phyloP scores from a whole-genome alignment of 495 filamentous ascomycete genomes.

The Xylaria longipes region DNA sequence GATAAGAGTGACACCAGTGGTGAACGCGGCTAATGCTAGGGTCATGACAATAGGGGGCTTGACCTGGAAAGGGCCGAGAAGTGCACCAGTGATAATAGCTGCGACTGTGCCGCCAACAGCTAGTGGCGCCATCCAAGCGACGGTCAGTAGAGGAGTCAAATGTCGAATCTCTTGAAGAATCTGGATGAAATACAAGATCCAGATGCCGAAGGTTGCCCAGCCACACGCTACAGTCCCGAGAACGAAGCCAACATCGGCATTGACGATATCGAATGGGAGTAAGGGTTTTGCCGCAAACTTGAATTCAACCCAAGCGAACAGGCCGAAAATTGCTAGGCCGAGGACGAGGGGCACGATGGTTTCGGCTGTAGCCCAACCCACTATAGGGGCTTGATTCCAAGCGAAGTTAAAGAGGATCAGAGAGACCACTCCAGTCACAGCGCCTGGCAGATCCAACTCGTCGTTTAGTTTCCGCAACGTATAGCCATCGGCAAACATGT shows the following conservation, averaged over 20 bases:
- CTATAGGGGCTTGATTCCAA: constrained; percentile 64
- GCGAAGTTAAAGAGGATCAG: constrained; percentile 65
- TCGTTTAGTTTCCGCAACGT: constrained; percentile 29
- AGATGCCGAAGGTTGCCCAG: constrained; percentile 68
- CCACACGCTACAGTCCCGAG: constrained; percentile 61
- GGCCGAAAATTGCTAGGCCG: constrained; percentile 55
- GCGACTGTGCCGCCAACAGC: constrained; percentile 53
- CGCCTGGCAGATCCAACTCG: constrained; percentile 59
- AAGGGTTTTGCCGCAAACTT: constrained; percentile 51
- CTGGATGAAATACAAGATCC: constrained; percentile 61
- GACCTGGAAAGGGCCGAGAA: constrained; percentile 40
- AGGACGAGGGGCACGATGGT: constrained; percentile 58
- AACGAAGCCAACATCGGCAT: constrained; percentile 56
- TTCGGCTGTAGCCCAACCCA: constrained; percentile 62
- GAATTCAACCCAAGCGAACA: constrained; percentile 60
- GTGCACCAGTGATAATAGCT: constrained; percentile 51
- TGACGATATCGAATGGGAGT: constrained; percentile 59
- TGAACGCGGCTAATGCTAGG: constrained; percentile 57
- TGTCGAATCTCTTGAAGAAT: constrained; percentile 58
- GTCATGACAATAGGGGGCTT: constrained; percentile 56
- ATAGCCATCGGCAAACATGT: constrained; percentile 20
- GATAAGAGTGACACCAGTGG: constrained; percentile 50
- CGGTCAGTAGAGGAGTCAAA: constrained; percentile 49
- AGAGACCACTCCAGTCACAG: constrained; percentile 56
- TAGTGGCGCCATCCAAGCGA: constrained; percentile 51